phyloP scores from a whole-genome alignment of 164 flowering plant species.

The Hamamelis virginiana region DNA sequence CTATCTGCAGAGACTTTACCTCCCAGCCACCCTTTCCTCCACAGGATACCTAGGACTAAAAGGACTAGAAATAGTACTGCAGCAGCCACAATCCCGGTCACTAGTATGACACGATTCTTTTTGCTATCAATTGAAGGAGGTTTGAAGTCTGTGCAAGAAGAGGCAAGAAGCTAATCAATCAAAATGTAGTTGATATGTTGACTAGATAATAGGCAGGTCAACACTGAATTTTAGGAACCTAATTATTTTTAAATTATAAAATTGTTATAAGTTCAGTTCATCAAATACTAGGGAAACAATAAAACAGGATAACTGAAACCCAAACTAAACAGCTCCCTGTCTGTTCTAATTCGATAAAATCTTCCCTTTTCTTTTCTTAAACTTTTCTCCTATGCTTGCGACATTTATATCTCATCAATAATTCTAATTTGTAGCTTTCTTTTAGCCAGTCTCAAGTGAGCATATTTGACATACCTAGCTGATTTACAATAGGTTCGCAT shows the following conservation, averaged over 20 bases:
- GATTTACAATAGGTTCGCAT: background rate
- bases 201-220: background rate
- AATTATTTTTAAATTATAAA: background rate
- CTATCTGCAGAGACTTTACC: slow-evolving; percentile 39
- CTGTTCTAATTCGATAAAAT: background rate
- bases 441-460: background rate
- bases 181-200: background rate
- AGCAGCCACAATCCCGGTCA: slow-evolving; percentile 35
- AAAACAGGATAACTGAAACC: background rate
- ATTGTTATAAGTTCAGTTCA: background rate
- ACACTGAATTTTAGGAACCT: background rate
- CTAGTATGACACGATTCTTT: slow-evolving; percentile 14
- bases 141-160: slow-evolving; percentile 46
- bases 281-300: background rate
- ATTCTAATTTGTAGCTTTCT: background rate
- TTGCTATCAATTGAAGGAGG: slow-evolving; percentile 40
- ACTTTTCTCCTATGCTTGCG: background rate
- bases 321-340: background rate
- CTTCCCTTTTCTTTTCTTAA: background rate
- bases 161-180: background rate
- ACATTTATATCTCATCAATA: background rate
- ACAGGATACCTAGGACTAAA: slow-evolving; percentile 30
- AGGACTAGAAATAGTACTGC: slow-evolving; percentile 30
- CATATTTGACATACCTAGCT: background rate
- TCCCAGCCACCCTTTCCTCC: slow-evolving; percentile 56